A percentile compares a stretch with the other conserved stretches of the same genome.
Conservation (phyloP, 208 protist species). For the Leishmania gerbilli region DNA sequence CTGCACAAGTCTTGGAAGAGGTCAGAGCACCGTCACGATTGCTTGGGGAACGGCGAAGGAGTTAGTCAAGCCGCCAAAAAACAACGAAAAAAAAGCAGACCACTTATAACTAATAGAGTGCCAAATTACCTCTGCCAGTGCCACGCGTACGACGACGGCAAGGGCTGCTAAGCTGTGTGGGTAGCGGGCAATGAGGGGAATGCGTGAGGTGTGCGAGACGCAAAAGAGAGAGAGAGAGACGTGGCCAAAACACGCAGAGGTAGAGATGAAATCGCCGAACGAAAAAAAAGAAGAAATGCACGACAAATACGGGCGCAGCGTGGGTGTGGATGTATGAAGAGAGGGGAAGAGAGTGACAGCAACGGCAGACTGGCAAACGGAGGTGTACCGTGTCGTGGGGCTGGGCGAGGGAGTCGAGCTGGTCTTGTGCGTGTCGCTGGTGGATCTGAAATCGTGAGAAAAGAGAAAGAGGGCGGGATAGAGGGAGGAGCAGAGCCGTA, state of each 20-base stretch:
- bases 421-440: not conserved
- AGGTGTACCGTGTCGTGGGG: not conserved
- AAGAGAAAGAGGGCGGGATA: not conserved
- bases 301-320: not conserved
- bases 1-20: not conserved
- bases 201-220: not conserved
- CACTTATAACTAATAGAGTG: not conserved
- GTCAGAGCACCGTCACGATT: not conserved
- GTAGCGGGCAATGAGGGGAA: not conserved
- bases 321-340: not conserved
- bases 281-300: conserved; percentile 2
- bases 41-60: not conserved
- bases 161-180: not conserved
- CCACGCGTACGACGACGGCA: not conserved
- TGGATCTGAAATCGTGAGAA: not conserved
- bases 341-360: not conserved
- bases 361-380: not conserved
- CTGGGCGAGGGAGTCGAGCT: not conserved
- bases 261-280: not conserved
- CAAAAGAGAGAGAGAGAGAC: not conserved
- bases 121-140: not conserved
- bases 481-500: not conserved
- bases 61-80: not conserved
- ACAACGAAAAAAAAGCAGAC: not conserved
- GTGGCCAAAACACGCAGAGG: not conserved